Evolutionary conservation across 164 flowering plant species (phyloP).

Genomic region (Chimonanthus praecox): DNA sequence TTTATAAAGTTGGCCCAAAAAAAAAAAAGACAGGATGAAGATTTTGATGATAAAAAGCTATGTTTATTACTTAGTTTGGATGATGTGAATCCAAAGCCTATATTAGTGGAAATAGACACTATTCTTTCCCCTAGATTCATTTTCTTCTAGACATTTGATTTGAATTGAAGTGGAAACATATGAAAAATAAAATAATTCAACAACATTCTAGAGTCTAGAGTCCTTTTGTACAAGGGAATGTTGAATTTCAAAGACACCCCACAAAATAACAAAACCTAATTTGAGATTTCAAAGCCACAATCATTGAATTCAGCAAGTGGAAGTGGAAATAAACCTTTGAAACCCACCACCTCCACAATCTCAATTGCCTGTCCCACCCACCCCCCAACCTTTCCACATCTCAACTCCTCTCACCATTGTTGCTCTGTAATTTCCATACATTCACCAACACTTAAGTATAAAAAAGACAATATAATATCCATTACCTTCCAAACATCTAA

Average conservation of each 20-base stretch:
- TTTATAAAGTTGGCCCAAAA: neutral
- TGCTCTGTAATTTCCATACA: neutral
- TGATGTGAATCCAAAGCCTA: neutral
- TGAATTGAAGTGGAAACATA: neutral
- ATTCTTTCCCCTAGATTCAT: too few relatives aligned
- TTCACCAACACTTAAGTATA: neutral
- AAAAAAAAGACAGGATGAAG: too few relatives aligned
- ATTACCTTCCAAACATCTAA: neutral
- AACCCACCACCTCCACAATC: slow-evolving; percentile 30
- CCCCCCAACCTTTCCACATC: slow-evolving; percentile 6
- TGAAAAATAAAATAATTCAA: neutral
- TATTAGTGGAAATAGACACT: neutral
- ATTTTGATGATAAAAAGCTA: too few relatives aligned
- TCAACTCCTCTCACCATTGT: neutral
- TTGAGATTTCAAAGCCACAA: slow-evolving; percentile 33
- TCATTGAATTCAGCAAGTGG: slow-evolving; percentile 40
- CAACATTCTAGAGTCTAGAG: neutral
- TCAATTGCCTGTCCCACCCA: slow-evolving; percentile 13
- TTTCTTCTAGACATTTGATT: neutral
- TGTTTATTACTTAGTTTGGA: neutral
- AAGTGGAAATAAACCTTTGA: slow-evolving; percentile 15
- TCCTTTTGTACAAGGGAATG: neutral
- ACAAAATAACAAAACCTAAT: slow-evolving; percentile 21
- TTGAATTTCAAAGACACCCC: slow-evolving; percentile 18
- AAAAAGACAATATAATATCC: neutral